Conservation (phyloP, 345 rosid genomes). For the Brassica rapa region DNA sequence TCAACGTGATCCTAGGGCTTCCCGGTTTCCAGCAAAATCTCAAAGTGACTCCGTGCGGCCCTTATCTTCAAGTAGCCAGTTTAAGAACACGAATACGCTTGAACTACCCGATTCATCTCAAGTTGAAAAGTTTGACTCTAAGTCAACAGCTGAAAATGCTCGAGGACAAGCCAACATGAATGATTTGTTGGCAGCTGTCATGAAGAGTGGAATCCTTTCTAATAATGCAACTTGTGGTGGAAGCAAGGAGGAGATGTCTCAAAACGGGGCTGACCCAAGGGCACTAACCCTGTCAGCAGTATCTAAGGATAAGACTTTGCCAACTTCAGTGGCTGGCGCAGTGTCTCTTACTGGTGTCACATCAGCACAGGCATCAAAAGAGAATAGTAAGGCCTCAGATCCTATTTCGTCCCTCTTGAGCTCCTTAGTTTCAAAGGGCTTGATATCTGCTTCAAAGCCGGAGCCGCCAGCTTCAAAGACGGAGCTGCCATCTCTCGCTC, state of each 20-base stretch:
- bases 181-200: conserved; percentile 71
- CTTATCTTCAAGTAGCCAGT: conserved; percentile 40
- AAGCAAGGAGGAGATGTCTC: conserved; percentile 38
- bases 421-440: conserved; percentile 87
- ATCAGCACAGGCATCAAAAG: conserved; percentile 45
- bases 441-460: conserved; percentile 75
- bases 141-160: conserved; percentile 39
- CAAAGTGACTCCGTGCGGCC: conserved; percentile 40
- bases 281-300: conserved; percentile 37
- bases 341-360: conserved; percentile 42
- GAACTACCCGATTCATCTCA: conserved; percentile 49
- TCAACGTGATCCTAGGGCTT: conserved; percentile 53
- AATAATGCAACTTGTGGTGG: conserved; percentile 40
- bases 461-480: conserved; percentile 60
- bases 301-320: conserved; percentile 39
- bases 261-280: conserved; percentile 37
- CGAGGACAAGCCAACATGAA: conserved; percentile 56
- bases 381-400: conserved; percentile 50
- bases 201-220: conserved; percentile 72
- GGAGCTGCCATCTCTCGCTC: conserved; percentile 44
- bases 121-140: conserved; percentile 43
- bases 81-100: conserved; percentile 32
- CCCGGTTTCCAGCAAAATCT: conserved; percentile 50
- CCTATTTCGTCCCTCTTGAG: conserved; percentile 83
- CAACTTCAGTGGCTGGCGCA: conserved; percentile 40